Conservation (phyloP, 140 eudicot genomes). For the Senecio squalidus region DNA sequence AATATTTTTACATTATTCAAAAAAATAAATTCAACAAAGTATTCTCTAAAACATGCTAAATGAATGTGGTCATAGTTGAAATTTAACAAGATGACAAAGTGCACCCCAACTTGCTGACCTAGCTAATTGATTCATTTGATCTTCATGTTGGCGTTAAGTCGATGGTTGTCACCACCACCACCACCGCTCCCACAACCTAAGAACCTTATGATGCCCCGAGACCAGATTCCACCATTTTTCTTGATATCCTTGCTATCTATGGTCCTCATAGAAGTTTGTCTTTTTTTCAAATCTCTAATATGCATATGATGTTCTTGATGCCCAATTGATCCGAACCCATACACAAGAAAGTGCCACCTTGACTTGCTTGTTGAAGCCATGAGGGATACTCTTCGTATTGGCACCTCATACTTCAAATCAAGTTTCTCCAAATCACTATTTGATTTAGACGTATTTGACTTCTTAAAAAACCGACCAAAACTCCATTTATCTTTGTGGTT, state of each 20-base stretch:
- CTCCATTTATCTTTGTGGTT: conserved; percentile 11
- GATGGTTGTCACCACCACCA: conserved; percentile 12
- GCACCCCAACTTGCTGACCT: conserved; percentile 18
- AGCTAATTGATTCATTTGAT: conserved; percentile 17
- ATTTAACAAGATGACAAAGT: conserved; percentile 7
- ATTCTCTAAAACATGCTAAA: conserved; percentile 12
- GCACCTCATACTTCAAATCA: conserved; percentile 24
- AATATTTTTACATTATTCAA: too few species aligned
- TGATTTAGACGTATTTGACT: conserved; percentile 17
- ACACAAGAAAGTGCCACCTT: conserved; percentile 38
- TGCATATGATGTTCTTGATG: conserved; percentile 36
- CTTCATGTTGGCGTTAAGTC: conserved; percentile 9
- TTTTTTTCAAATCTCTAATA: conserved; percentile 40
- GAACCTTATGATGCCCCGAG: conserved; percentile 25
- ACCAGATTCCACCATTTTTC: conserved; percentile 6
- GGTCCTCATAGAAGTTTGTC: conserved; percentile 28
- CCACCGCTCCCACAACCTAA: conserved; percentile 37
- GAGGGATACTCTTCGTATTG: conserved; percentile 26
- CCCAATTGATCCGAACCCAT: conserved; percentile 34
- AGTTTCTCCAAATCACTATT: conserved; percentile 16
- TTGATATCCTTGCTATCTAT: conserved; percentile 5
- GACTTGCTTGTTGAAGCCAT: conserved; percentile 24
- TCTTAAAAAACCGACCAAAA: conserved; percentile 17
- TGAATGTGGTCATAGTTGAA: too few species aligned
- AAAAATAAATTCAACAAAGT: not conserved